Conservation (phyloP, 768 basidiomycete species). For the Boletus edulis region DNA sequence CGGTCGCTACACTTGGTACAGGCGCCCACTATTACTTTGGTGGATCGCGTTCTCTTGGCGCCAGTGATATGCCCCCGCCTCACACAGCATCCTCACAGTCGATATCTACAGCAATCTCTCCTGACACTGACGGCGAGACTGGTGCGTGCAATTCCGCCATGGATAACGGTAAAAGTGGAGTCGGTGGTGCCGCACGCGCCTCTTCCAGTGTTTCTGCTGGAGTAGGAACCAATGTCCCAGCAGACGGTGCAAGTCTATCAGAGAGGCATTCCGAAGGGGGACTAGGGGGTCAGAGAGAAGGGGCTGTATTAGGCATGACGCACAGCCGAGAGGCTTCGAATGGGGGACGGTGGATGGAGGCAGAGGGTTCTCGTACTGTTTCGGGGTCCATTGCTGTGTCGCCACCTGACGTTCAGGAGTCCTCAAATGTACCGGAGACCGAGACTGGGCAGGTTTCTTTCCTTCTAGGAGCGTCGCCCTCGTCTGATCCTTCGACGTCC, state of each 20-base stretch:
- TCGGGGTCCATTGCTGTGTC: slow-evolving; percentile 23
- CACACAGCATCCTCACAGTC: slow-evolving; percentile 3
- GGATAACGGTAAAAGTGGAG: slow-evolving; percentile 6
- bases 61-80: not conserved
- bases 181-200: not conserved
- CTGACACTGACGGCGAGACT: not conserved
- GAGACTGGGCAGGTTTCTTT: slow-evolving; percentile 5
- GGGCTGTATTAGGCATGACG: slow-evolving; percentile 14
- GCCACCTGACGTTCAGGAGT: slow-evolving; percentile 12
- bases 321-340: slow-evolving; percentile 21
- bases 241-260: not conserved
- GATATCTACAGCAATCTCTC: slow-evolving; percentile 9
- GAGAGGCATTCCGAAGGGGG: slow-evolving; percentile 2
- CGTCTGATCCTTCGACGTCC: slow-evolving; percentile 5
- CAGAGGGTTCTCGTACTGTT: slow-evolving; percentile 18
- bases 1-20: slow-evolving; percentile 21
- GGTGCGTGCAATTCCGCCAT: not conserved
- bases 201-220: slow-evolving; percentile 3
- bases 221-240: not conserved
- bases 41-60: slow-evolving; percentile 2
- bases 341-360: slow-evolving; percentile 17
- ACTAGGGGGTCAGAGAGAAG: slow-evolving; percentile 6
- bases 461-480: slow-evolving; percentile 15
- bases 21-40: slow-evolving; percentile 6
- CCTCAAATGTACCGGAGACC: slow-evolving; percentile 24